A percentile compares a stretch with the other conserved stretches of the same genome.
Evolutionary conservation across 2,329 filamentous ascomycete genomes (phyloP).

Genomic region (Beauveria pseudobassiana): DNA sequence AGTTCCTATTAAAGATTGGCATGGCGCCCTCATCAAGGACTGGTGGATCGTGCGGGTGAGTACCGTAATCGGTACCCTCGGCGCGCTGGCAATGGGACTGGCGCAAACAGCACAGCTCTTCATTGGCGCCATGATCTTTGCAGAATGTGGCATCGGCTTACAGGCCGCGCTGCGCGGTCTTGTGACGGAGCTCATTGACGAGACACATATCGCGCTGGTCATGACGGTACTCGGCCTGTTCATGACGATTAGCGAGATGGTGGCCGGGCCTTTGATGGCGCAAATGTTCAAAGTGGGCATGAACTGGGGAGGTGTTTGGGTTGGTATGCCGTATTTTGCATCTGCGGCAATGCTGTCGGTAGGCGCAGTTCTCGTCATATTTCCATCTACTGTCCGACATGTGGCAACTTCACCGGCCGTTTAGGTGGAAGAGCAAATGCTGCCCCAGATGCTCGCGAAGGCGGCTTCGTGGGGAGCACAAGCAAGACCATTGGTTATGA

Average conservation of each 20-base stretch:
- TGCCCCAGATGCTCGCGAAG: too few species aligned
- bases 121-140: background rate
- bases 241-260: background rate
- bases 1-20: background rate
- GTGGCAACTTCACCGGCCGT: background rate
- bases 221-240: conserved; percentile 3
- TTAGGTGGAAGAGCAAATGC: too few species aligned
- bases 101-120: background rate
- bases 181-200: background rate
- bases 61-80: background rate
- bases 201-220: background rate
- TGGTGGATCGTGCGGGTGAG: conserved; percentile 6
- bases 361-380: background rate
- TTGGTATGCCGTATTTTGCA: background rate
- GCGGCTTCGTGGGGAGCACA: too few species aligned
- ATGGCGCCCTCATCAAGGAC: conserved; percentile 6
- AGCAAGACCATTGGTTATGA: too few species aligned
- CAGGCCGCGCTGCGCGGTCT: background rate
- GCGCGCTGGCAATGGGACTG: background rate
- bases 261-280: conserved; percentile 2
- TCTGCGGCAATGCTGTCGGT: background rate
- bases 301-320: background rate
- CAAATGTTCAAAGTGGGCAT: conserved; percentile 3
- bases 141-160: background rate
- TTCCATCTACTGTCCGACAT: background rate